Percentiles rank a stretch among this genome's conserved stretches.
These are phyloP conservation scores for Oxyria digyna DNA, from an alignment of 148 eudicot species.

Conservation along the genomic window DNA sequence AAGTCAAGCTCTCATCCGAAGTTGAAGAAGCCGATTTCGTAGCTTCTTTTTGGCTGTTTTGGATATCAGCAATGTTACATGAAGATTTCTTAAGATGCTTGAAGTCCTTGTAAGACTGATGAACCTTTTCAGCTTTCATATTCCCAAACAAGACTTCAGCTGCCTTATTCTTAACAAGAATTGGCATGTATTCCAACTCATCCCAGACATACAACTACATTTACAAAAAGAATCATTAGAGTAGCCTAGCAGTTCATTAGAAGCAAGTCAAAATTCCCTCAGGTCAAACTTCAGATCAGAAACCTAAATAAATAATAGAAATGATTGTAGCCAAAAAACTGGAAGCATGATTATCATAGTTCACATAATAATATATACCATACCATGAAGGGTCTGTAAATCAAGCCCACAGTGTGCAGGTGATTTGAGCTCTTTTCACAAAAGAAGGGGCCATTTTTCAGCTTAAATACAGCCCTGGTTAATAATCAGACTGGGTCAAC, in stretches of 20 bases:
- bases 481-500: neutral
- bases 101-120: slow-evolving; percentile 28
- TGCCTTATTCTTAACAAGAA: slow-evolving; percentile 60
- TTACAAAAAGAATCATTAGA: neutral
- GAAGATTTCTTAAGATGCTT: slow-evolving; percentile 2
- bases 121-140: slow-evolving; percentile 54
- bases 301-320: too few species aligned
- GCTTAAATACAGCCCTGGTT: slow-evolving; percentile 26
- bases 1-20: too few species aligned
- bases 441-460: slow-evolving; percentile 26
- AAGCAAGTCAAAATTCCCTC: neutral
- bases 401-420: slow-evolving; percentile 35
- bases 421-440: slow-evolving; percentile 57
- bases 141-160: slow-evolving; percentile 70
- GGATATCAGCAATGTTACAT: slow-evolving; percentile 3
- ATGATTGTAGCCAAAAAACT: too few species aligned
- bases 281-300: too few species aligned
- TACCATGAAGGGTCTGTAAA: slow-evolving; percentile 88
- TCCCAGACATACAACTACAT: slow-evolving; percentile 83
- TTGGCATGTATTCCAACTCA: slow-evolving; percentile 49
- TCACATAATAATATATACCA: too few species aligned
- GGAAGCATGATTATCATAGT: too few species aligned
- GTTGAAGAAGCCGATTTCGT: too few species aligned
- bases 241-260: too few species aligned
- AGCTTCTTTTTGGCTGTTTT: too few species aligned